These are phyloP conservation scores for Chiua sp. DNA, from an alignment of 1,284 basidiomycete species.

Conservation along the genomic window DNA sequence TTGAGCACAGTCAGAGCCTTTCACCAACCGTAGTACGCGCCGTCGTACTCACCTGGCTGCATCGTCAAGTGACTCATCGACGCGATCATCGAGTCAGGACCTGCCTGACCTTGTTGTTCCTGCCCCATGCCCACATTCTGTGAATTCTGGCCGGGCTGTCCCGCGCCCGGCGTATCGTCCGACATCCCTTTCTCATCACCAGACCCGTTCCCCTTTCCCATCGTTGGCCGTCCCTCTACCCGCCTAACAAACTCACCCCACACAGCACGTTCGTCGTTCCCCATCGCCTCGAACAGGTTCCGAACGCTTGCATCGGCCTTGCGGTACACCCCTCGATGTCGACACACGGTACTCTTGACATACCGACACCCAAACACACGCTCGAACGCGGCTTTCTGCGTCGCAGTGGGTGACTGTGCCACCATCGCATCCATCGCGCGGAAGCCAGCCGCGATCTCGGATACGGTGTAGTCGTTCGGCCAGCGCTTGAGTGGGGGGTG, in stretches of 20 bases:
- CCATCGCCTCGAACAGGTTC: constrained; percentile 57
- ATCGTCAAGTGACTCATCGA: constrained; percentile 29
- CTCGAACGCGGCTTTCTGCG: constrained; percentile 66
- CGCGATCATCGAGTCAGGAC: constrained; percentile 19
- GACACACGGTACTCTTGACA: constrained; percentile 72
- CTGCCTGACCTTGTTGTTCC: constrained; percentile 22
- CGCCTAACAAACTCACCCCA: constrained; percentile 57
- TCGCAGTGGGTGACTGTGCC: constrained; percentile 45
- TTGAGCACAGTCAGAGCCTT: neutral
- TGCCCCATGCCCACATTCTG: constrained; percentile 9
- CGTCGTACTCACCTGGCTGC: constrained; percentile 20
- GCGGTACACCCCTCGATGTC: constrained; percentile 67
- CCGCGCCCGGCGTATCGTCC: constrained; percentile 19
- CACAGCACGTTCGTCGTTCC: constrained; percentile 58
- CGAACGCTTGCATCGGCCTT: constrained; percentile 53
- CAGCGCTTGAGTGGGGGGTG: constrained; percentile 67
- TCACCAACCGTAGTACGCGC: neutral
- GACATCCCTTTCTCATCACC: constrained; percentile 30
- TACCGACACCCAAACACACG: constrained; percentile 68
- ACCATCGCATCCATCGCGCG: constrained; percentile 58
- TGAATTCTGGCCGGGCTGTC: neutral
- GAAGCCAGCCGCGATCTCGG: constrained; percentile 63
- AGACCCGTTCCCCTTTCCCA: constrained; percentile 21
- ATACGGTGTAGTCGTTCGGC: constrained; percentile 74
- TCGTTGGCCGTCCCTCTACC: constrained; percentile 22